Conservation (phyloP, 2,329 filamentous ascomycete genomes). For the Xylogone sp. region DNA sequence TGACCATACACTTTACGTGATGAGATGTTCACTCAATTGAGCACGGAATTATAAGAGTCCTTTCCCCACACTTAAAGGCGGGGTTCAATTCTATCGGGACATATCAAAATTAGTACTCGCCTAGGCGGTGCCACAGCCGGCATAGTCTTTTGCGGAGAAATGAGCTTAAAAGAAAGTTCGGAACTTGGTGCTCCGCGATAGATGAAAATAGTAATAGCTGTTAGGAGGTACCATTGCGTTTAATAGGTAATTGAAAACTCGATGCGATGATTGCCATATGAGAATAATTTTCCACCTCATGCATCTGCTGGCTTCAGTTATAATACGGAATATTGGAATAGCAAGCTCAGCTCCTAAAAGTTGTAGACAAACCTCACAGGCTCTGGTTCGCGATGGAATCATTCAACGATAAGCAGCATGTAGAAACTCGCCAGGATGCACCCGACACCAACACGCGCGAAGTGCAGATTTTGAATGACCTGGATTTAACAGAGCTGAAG, state of each 20-base stretch:
- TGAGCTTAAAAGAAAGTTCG: too few relatives aligned
- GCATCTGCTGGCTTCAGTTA: neutral
- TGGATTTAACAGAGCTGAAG: neutral
- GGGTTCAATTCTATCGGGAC: neutral
- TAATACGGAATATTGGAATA: neutral
- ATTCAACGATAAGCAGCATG: neutral
- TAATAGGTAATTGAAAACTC: too few relatives aligned
- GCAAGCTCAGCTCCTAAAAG: neutral
- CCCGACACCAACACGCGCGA: neutral
- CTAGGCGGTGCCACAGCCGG: neutral
- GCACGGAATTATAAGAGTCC: neutral
- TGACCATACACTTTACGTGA: neutral
- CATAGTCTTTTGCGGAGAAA: too few relatives aligned
- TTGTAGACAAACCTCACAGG: neutral
- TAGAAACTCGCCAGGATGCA: neutral
- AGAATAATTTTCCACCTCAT: neutral
- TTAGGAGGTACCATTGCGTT: too few relatives aligned
- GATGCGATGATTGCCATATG: too few relatives aligned
- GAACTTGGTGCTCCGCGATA: too few relatives aligned
- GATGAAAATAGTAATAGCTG: too few relatives aligned
- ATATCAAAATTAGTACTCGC: neutral
- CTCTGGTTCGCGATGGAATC: neutral
- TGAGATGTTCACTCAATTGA: neutral
- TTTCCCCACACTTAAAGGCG: neutral
- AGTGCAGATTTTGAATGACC: neutral